Evolutionary conservation across 768 basidiomycete genomes (phyloP).

Genomic region (Leccinum variicolor): DNA sequence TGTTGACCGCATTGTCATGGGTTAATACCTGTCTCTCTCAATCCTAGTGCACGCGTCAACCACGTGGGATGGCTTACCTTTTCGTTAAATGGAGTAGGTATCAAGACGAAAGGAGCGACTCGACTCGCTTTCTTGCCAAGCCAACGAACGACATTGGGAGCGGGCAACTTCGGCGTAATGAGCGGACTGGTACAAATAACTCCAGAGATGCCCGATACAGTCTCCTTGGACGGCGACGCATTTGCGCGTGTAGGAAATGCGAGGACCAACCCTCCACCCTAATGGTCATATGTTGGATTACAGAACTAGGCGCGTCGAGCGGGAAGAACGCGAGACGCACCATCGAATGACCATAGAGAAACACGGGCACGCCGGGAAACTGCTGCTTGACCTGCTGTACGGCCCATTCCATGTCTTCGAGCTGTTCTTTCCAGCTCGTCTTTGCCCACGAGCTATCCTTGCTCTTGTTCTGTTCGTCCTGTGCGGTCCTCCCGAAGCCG

Average conservation of each 20-base stretch:
- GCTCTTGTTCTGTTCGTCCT: slow-evolving; percentile 54
- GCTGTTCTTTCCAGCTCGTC: slow-evolving; percentile 60
- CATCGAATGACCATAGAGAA: slow-evolving; percentile 81
- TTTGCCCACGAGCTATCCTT: slow-evolving; percentile 57
- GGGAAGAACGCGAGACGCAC: slow-evolving; percentile 32
- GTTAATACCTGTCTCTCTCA: slow-evolving; percentile 46
- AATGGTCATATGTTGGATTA: slow-evolving; percentile 2
- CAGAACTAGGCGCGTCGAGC: neutral
- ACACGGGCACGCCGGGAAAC: slow-evolving; percentile 47
- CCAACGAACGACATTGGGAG: slow-evolving; percentile 48
- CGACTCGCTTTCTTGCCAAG: slow-evolving; percentile 46
- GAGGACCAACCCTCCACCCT: slow-evolving; percentile 70
- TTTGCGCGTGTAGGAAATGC: slow-evolving; percentile 50
- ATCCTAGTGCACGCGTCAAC: neutral
- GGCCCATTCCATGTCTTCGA: slow-evolving; percentile 70
- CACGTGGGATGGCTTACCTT: slow-evolving; percentile 37
- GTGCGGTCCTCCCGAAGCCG: slow-evolving; percentile 74
- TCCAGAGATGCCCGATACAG: slow-evolving; percentile 48
- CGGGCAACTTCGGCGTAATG: slow-evolving; percentile 59
- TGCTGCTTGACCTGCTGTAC: slow-evolving; percentile 45
- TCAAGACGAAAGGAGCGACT: slow-evolving; percentile 47
- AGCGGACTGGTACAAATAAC: slow-evolving; percentile 68
- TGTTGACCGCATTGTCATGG: slow-evolving; percentile 49
- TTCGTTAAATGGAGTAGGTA: slow-evolving; percentile 50
- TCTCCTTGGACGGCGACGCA: slow-evolving; percentile 34